Base-by-base conservation (phyloP, 768 basidiomycete species). In the Ramaria rubella region DNA sequence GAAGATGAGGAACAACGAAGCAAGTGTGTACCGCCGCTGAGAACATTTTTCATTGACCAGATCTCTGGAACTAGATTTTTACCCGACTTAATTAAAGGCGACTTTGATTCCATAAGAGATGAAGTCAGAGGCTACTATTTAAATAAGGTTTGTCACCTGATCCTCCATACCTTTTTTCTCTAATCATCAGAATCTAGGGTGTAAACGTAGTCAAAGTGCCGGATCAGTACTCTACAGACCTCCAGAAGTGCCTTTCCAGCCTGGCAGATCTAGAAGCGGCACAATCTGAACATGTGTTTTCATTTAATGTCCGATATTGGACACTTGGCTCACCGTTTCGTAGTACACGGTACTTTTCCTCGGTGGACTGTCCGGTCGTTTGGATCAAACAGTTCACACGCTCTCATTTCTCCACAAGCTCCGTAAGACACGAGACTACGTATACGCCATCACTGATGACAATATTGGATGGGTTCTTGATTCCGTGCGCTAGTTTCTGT, bases 361-460 rank as follows among this genome's bases (percentile, higher is more conserved):
- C 1, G 94, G 96, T 5, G 94, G 96, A 0, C 73, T 99, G 2
- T 79, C 88, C 4, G 96, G 96, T 0, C 82, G 96, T 26, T 75
- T 99, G 3, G 96, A 99, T 69, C 96, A 99, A 64, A 96, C 94
- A 0, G 75, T 94, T 4, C 94, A 96, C 64, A 86, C 90, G 0
- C 77, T 99, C 11, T 89, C 93, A 2, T 80, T 86, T 48, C 71
- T 98, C 1, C 81, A 94, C 70, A 92, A 92, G 67, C 73, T 94
- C 21, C 82, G 90, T 43, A 79, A 76, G 62, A 69, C 55, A 21
- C 75, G 83, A 29, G 67, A 78, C 9, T 75, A 75, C 21, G 79
- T 87, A 2, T 94, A 83, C 67, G 90, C 81, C 0, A 75, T 94
- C 11, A 91, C 90, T n/a, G 90, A 93, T 50, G 93, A 97, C 48